A percentile compares a stretch with the other conserved stretches of the same genome.
Evolutionary conservation across 2,329 filamentous ascomycete species (phyloP).

Genomic region (Graphilbum fragrans): DNA sequence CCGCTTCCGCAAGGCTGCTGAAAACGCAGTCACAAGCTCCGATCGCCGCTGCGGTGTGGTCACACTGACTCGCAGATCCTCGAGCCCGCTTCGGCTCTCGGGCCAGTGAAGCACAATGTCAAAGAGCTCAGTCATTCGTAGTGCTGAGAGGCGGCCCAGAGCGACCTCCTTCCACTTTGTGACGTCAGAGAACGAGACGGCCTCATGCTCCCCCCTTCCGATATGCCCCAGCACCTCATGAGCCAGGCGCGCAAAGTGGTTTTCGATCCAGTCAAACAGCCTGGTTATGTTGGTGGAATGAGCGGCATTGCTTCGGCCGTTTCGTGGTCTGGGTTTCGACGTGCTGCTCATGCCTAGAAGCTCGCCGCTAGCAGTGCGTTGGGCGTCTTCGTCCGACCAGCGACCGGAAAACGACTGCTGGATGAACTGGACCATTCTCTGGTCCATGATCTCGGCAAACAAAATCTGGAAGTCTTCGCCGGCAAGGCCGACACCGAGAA

Average conservation of each 20-base stretch:
- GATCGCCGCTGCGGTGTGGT: constrained; percentile 56
- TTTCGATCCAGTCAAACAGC: constrained; percentile 55
- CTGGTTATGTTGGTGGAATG: constrained; percentile 36
- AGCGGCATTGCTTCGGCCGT: neutral
- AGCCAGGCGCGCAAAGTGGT: constrained; percentile 52
- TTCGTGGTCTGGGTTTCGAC: neutral
- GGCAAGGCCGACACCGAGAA: constrained; percentile 54
- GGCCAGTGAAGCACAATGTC: constrained; percentile 72
- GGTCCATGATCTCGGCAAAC: constrained; percentile 60
- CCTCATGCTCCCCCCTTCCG: constrained; percentile 18
- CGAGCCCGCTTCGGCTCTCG: constrained; percentile 54
- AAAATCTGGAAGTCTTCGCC: constrained; percentile 58
- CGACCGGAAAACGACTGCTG: constrained; percentile 48
- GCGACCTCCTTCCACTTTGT: constrained; percentile 62
- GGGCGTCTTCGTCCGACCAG: constrained; percentile 31
- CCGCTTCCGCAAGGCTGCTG: constrained; percentile 49
- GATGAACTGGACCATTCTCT: constrained; percentile 52
- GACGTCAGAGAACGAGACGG: constrained; percentile 41
- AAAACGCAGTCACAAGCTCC: constrained; percentile 59
- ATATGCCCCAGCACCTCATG: constrained; percentile 42
- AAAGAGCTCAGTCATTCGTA: constrained; percentile 62
- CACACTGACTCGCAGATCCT: constrained; percentile 61
- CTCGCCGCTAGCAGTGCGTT: neutral
- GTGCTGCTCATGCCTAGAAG: neutral
- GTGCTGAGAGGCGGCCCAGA: constrained; percentile 52